phyloP scores from a whole-genome alignment of 805 yeast genomes.

The Kazachstania psychrophila region DNA sequence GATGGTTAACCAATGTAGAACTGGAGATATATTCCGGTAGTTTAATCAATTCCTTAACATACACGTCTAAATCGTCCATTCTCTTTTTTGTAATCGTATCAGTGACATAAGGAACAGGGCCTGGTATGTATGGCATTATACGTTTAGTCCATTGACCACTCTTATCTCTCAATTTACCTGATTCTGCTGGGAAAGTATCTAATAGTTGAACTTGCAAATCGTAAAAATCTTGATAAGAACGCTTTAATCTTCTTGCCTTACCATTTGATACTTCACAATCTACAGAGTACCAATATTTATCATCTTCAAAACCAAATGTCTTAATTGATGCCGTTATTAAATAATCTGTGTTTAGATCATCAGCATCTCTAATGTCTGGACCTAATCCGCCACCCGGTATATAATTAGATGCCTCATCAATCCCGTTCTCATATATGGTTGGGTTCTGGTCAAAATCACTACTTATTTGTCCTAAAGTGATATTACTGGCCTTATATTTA shows the following conservation, averaged over 20 bases:
- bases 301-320: slow-evolving; percentile 69
- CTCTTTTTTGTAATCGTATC: slow-evolving; percentile 57
- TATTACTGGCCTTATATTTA: slow-evolving; percentile 82
- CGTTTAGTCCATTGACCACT: slow-evolving; percentile 60
- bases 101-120: slow-evolving; percentile 86
- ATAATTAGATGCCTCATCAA: neutral
- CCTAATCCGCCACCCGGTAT: neutral
- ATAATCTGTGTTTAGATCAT: slow-evolving; percentile 8
- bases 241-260: slow-evolving; percentile 58
- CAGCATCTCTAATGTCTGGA: neutral
- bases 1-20: slow-evolving; percentile 53
- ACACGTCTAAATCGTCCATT: slow-evolving; percentile 45
- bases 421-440: neutral
- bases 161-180: slow-evolving; percentile 50
- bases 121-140: slow-evolving; percentile 88
- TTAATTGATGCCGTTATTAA: slow-evolving; percentile 57
- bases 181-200: slow-evolving; percentile 82
- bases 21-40: slow-evolving; percentile 72
- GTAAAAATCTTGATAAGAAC: slow-evolving; percentile 93
- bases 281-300: slow-evolving; percentile 81
- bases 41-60: slow-evolving; percentile 49
- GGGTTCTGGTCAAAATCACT: slow-evolving; percentile 16
- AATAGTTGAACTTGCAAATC: slow-evolving; percentile 80
- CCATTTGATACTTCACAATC: slow-evolving; percentile 61
- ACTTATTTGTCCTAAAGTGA: slow-evolving; percentile 56